phyloP scores from a whole-genome alignment of 106 monocot species.

The Posidonia australis region DNA sequence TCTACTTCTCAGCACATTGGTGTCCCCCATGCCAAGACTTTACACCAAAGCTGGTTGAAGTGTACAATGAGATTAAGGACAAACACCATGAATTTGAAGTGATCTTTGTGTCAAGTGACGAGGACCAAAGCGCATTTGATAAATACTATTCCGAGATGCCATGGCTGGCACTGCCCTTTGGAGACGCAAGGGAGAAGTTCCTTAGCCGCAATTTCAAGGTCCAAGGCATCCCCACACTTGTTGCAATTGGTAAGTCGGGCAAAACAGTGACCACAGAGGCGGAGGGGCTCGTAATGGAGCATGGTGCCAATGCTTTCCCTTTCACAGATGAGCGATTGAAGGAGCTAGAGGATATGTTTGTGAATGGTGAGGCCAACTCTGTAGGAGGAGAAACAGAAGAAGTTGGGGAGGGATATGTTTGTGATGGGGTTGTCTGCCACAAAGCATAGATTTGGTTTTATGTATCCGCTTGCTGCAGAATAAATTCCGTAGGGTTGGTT shows the following conservation, averaged over 20 bases:
- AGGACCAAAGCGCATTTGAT: slow-evolving; percentile 38
- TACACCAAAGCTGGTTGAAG: slow-evolving; percentile 33
- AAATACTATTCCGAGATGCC: slow-evolving; percentile 53
- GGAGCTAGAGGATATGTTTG: slow-evolving; percentile 3
- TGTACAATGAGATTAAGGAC: slow-evolving; percentile 52
- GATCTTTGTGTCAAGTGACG: slow-evolving; percentile 50
- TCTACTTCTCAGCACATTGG: slow-evolving; percentile 83
- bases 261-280: slow-evolving; percentile 48
- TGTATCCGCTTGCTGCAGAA: too few relatives aligned
- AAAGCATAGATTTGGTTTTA: too few relatives aligned
- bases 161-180: slow-evolving; percentile 60
- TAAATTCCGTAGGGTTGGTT: too few relatives aligned
- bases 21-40: slow-evolving; percentile 51
- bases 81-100: slow-evolving; percentile 40
- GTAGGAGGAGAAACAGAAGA: too few relatives aligned
- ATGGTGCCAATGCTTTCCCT: slow-evolving; percentile 37
- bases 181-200: slow-evolving; percentile 28
- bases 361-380: too few relatives aligned
- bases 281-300: slow-evolving; percentile 23
- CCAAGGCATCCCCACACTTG: slow-evolving; percentile 45
- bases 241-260: slow-evolving; percentile 43
- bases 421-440: too few relatives aligned
- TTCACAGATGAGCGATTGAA: slow-evolving; percentile 15
- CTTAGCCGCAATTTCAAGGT: slow-evolving; percentile 55
- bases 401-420: too few relatives aligned